A percentile compares a stretch with the other conserved stretches of the same genome.
Evolutionary conservation across 768 basidiomycete genomes (phyloP).

Genomic region (Postia placenta): DNA sequence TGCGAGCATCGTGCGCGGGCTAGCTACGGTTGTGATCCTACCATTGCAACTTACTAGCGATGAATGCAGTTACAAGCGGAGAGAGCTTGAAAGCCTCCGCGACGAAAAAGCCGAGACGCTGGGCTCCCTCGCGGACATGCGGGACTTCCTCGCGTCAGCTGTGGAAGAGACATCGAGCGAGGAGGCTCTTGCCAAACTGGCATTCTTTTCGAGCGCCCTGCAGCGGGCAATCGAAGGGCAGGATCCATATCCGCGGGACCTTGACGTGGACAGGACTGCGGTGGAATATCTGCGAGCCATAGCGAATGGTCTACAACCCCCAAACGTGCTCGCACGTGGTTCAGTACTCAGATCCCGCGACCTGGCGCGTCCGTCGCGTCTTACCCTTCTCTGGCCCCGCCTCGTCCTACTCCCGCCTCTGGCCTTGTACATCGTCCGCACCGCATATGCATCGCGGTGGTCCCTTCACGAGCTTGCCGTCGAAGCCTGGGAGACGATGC

Average conservation of each 20-base stretch:
- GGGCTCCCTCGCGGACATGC: conserved; percentile 53
- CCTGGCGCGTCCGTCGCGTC: conserved; percentile 61
- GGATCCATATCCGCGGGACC: neutral
- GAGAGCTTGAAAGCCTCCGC: conserved; percentile 54
- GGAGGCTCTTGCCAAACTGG: conserved; percentile 14
- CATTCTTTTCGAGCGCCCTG: conserved; percentile 8
- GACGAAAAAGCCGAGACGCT: conserved; percentile 64
- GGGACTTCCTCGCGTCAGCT: conserved; percentile 36
- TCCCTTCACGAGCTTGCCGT: conserved; percentile 47
- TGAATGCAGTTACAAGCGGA: conserved; percentile 60
- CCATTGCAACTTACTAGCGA: conserved; percentile 61
- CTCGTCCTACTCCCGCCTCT: conserved; percentile 73
- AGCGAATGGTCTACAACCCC: conserved; percentile 12
- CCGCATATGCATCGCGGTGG: conserved; percentile 52
- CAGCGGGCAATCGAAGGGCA: conserved; percentile 6
- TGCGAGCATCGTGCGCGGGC: conserved; percentile 9
- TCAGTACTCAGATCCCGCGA: conserved; percentile 20
- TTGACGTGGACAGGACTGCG: neutral
- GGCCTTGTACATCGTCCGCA: conserved; percentile 41
- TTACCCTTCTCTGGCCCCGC: conserved; percentile 77
- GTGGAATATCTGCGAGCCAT: conserved; percentile 14
- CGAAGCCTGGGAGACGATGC: conserved; percentile 62
- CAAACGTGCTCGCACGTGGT: conserved; percentile 9
- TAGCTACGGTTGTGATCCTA: conserved; percentile 29
- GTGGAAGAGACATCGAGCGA: conserved; percentile 17